Evolutionary conservation across 2,329 filamentous ascomycete species (phyloP), one percentile per base, ranked within the genome.

Genomic region (Phialophora expanda): DNA sequence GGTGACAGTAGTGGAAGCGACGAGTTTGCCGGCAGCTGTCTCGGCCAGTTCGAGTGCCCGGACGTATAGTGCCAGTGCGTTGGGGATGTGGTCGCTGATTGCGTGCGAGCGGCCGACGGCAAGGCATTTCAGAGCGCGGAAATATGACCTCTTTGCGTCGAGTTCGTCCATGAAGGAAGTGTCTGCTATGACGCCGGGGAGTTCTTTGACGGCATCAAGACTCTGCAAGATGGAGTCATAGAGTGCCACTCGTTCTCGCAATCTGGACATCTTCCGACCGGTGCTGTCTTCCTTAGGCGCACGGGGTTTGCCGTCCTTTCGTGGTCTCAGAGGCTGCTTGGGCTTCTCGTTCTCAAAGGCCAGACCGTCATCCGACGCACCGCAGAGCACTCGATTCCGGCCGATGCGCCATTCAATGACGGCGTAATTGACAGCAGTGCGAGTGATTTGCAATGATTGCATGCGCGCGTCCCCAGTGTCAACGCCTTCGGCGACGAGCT

Each of bases 351-450:
- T 69, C 30, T 81, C 78, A 66, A 87, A 83, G 1, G 84, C 77
- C 17, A 91, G 85, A 2, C 94, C 94, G 72, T 98, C 94, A 62
- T 90, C 84, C 6, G 86, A 84, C 6, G 86, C 81, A n/a, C 94
- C 93, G 59, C 92, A 91, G 68, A 99, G 81, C 0, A 97, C 90
- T 61, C 95, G 86, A 78, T 99, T 98, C 56, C 95, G 89, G 28
- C 94, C 94, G 69, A 98, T 91, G 76, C 95, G 87, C 93, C 93
- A 98, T 75, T 92, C 93, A 64, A 99, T 90, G 78, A 97, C 87
- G 71, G 92, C 91, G 77, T 96, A 98, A 78, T 95, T 96, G 64
- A 98, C 92, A 1, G 94, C 93, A 0, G 96, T 96, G 67, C 91
- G 90, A 3, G 93, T 96, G 65, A 99, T 90, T 71, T 97, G 93